These are phyloP conservation scores for Pythium chondricola DNA, from an alignment of 352 stramenopile genomes.

Conservation along the genomic window DNA sequence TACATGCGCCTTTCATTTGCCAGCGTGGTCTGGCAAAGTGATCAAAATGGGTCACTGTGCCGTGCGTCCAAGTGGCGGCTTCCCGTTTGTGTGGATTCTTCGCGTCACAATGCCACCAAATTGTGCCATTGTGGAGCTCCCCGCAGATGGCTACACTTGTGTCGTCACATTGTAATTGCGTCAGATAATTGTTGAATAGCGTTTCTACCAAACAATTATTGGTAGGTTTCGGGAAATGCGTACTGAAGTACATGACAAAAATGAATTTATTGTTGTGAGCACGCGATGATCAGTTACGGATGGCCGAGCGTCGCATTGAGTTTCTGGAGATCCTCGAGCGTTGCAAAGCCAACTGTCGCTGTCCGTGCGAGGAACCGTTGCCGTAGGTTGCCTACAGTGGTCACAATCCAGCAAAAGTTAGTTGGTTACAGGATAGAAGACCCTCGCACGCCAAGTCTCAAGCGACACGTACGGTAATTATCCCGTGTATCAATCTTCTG, in stretches of 20 bases:
- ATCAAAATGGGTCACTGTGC: too few species aligned
- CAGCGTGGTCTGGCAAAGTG: too few species aligned
- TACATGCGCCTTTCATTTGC: too few species aligned
- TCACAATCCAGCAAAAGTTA: neutral
- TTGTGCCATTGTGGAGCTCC: neutral
- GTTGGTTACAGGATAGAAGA: too few species aligned
- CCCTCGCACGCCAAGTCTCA: too few species aligned
- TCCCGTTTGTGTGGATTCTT: too few species aligned
- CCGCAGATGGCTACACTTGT: neutral
- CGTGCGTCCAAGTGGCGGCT: too few species aligned
- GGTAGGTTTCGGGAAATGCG: too few species aligned
- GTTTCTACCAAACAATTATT: too few species aligned
- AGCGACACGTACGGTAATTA: conserved; percentile 21
- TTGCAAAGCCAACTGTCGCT: conserved; percentile 30
- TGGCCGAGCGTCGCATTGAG: conserved; percentile 8
- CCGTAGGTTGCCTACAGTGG: conserved; percentile 24
- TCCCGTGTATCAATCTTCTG: conserved; percentile 44
- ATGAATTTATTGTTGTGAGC: neutral
- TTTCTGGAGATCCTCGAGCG: conserved; percentile 40
- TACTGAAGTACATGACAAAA: too few species aligned
- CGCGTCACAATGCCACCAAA: too few species aligned
- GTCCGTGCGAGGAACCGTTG: conserved; percentile 40
- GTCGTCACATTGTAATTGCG: neutral
- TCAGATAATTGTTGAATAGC: neutral
- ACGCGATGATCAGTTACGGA: neutral